A percentile compares a stretch with the other conserved stretches of the same genome.
Evolutionary conservation across 331 rosid genomes (phyloP).

Genomic region (Quercus phellos): DNA sequence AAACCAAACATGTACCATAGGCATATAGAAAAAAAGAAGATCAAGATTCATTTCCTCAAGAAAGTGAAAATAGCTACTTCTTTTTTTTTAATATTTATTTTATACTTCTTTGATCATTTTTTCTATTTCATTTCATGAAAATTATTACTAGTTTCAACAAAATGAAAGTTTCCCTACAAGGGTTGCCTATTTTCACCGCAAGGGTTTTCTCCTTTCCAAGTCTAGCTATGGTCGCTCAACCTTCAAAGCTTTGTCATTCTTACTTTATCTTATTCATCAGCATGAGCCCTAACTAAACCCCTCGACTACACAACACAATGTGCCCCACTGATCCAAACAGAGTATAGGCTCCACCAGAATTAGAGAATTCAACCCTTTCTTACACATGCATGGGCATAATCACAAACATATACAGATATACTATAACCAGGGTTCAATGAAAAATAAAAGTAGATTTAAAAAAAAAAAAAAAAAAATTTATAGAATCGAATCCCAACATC

Average conservation of each 20-base stretch:
- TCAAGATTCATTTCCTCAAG: neutral
- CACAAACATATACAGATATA: neutral
- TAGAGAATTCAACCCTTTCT: neutral
- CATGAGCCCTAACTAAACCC: neutral
- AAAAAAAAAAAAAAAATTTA: neutral
- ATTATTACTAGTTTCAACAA: neutral
- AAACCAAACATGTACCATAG: neutral
- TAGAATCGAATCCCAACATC: neutral
- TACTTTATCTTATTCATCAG: neutral
- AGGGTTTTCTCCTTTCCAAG: neutral
- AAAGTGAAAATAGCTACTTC: too few species aligned
- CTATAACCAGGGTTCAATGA: too few species aligned
- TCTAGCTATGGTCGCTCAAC: neutral
- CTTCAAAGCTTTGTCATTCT: neutral
- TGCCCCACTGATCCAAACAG: neutral
- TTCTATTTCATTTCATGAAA: neutral
- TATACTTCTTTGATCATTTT: too few species aligned
- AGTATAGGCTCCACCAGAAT: neutral
- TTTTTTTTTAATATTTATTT: neutral
- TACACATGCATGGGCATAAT: neutral
- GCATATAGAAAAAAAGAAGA: neutral
- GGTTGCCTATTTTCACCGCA: neutral
- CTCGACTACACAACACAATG: neutral
- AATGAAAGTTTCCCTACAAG: neutral
- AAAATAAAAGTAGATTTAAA: neutral